These are phyloP conservation scores for Colletotrichum orchidophilum DNA, from an alignment of 2,329 filamentous ascomycete species.

Conservation along the genomic window DNA sequence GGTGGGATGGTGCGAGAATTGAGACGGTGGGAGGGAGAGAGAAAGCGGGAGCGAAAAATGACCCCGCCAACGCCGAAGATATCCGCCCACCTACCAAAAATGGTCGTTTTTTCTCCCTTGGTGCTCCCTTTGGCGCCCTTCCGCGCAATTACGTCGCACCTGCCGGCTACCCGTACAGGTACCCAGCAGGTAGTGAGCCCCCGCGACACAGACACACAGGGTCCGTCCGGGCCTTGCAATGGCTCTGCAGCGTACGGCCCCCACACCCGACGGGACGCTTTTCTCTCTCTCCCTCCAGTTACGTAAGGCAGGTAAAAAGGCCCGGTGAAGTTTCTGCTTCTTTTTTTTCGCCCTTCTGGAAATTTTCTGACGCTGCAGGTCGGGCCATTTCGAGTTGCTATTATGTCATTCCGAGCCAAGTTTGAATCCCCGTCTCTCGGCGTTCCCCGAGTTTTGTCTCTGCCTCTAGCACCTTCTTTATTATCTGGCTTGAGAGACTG, in stretches of 20 bases:
- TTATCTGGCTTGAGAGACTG: background rate
- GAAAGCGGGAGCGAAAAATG: background rate
- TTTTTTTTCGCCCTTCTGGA: background rate
- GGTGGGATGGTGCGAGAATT: constrained; percentile 32
- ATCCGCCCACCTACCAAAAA: constrained; percentile 20
- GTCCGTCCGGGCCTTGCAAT: background rate
- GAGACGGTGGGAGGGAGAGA: background rate
- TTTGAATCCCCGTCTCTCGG: background rate
- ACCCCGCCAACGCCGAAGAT: constrained; percentile 35
- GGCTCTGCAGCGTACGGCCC: background rate
- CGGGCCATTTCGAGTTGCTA: constrained; percentile 9
- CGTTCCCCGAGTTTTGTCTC: constrained; percentile 11
- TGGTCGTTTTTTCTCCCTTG: background rate
- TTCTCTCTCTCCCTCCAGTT: background rate
- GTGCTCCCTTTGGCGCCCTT: background rate
- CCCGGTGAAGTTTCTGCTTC: background rate
- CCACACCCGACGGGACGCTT: background rate
- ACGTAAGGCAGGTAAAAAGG: background rate
- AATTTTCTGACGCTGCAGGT: constrained; percentile 10
- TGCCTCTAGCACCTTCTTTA: too few species aligned
- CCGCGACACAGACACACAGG: background rate
- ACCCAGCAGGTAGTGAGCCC: background rate
- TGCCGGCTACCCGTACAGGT: background rate
- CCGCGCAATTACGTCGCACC: too few species aligned
- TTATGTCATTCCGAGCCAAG: constrained; percentile 20